Base-by-base conservation (phyloP, 306 rosid species). In the Prunus armeniaca region DNA sequence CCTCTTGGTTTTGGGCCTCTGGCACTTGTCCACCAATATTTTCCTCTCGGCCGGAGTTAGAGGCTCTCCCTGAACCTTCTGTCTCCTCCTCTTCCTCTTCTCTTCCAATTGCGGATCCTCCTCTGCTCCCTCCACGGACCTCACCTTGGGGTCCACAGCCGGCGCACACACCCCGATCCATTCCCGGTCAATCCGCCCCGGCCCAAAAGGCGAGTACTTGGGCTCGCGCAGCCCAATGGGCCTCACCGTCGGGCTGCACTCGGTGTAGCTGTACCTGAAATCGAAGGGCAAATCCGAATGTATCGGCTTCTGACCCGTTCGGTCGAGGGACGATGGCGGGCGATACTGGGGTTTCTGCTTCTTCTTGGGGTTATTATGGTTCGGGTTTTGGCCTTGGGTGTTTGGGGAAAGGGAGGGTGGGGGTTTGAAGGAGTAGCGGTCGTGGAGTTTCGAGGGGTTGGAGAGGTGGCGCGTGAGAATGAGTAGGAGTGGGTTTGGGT, bases 81-180 rank as follows among this genome's bases (percentile, higher is more conserved):
- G 88, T 52, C 96, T 85, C 83, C 72, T 84, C 77, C 17, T 65
- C 85, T 70, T 87, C 83, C 97, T 88, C 84, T 80, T 78, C 57
- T 85, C 91, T 72, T 83, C 93, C 92, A 92, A 65, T 19, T 76
- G 70, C 8, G 87, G 76, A 11, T 89, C 96, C 70, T 90, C 97
- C 66, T 22, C 74, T 58, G 56, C 74, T 3, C 81, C 88, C 85
- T 92, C 97, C 63, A 92, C 65, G 9, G 74, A 73, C 84, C 75
- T 79, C 77, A 85, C 92, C 79, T 79, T 92, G 12, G 91, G 91
- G 79, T 90, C 89, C 76, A 87, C 86, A 8, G 92, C 97, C 12
- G 96, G 96, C 0, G 97, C 97, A 17, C 97, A 92, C 27, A 95
- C 97, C 30, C 98, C 98, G 27, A 94, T 88, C 98, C 97, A 95